phyloP scores from a whole-genome alignment of 306 rosid species.

The Gastrolobium villosum region DNA sequence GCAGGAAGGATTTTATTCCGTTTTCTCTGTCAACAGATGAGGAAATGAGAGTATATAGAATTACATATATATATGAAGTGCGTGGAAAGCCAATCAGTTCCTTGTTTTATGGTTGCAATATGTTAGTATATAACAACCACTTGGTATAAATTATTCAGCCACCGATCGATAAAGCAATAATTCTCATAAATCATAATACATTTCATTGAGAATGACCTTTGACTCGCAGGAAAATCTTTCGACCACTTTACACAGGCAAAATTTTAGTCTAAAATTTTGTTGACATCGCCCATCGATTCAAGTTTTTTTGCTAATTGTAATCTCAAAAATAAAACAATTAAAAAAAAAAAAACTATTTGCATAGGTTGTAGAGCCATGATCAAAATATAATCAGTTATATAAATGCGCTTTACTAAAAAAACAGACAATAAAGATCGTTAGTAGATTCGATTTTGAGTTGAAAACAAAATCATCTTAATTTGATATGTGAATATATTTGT shows the following conservation, averaged over 20 bases:
- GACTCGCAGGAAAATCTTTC: slow-evolving; percentile 38
- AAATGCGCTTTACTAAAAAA: slow-evolving; percentile 15
- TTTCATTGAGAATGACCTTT: slow-evolving; percentile 38
- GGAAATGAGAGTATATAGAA: background rate
- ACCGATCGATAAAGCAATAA: background rate
- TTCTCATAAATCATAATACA: slow-evolving; percentile 31
- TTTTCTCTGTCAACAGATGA: background rate
- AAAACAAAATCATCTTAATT: slow-evolving; percentile 21
- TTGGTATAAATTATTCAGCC: slow-evolving; percentile 13
- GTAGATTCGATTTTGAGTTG: slow-evolving; percentile 30
- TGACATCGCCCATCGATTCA: background rate
- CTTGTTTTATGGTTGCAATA: slow-evolving; percentile 26
- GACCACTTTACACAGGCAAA: slow-evolving; percentile 8
- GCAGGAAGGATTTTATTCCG: background rate
- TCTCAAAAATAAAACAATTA: background rate
- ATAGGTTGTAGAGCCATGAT: background rate
- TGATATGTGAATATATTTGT: slow-evolving; percentile 32
- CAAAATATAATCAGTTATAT: slow-evolving; percentile 12
- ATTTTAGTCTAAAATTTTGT: slow-evolving; percentile 4
- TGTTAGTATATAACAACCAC: background rate
- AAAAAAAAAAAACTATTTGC: background rate
- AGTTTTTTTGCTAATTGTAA: background rate
- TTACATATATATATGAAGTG: background rate
- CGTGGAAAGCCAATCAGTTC: slow-evolving; percentile 27
- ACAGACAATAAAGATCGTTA: background rate